Evolutionary conservation across 495 filamentous ascomycete genomes (phyloP).

Genomic region (Trichoderma asperelloides): DNA sequence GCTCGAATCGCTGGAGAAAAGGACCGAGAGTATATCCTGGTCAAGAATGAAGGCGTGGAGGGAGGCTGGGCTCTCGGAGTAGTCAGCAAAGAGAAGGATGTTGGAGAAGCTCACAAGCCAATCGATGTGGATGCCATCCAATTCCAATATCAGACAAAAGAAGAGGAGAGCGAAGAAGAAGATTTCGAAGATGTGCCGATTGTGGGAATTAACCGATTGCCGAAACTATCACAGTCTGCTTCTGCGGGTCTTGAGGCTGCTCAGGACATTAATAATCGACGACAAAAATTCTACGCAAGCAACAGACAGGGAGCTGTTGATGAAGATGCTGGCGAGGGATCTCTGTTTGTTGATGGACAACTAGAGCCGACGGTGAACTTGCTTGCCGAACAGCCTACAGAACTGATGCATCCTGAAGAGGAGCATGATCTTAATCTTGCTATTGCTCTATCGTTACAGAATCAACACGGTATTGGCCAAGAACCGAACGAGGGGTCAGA

Average conservation of each 20-base stretch:
- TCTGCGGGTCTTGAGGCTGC: conserved; percentile 12
- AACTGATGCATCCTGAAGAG: conserved; percentile 42
- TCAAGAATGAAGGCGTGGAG: conserved; percentile 89
- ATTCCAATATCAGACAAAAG: conserved; percentile 44
- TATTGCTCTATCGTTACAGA: conserved; percentile 70
- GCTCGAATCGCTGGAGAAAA: conserved; percentile 80
- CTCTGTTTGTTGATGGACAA: conserved; percentile 56
- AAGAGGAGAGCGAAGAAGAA: conserved; percentile 59
- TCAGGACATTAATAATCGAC: conserved; percentile 2
- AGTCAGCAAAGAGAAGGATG: conserved; percentile 68
- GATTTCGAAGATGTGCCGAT: conserved; percentile 94
- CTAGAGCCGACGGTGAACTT: conserved; percentile 21
- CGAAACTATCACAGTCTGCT: conserved; percentile 37
- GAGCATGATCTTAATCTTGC: conserved; percentile 73
- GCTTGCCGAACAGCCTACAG: conserved; percentile 22
- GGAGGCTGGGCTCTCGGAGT: conserved; percentile 97
- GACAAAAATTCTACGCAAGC: conserved; percentile 10
- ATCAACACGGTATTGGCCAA: conserved; percentile 27
- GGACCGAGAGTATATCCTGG: conserved; percentile 86
- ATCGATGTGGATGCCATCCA: conserved; percentile 81
- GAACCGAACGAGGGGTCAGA: conserved; percentile 23
- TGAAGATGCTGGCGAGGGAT: conserved; percentile 40
- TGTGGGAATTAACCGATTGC: conserved; percentile 83
- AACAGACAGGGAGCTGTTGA: background rate
- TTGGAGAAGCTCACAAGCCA: conserved; percentile 66